These are phyloP conservation scores for Marsdenia floribunda DNA, from an alignment of 257 asterid species.

Conservation along the genomic window DNA sequence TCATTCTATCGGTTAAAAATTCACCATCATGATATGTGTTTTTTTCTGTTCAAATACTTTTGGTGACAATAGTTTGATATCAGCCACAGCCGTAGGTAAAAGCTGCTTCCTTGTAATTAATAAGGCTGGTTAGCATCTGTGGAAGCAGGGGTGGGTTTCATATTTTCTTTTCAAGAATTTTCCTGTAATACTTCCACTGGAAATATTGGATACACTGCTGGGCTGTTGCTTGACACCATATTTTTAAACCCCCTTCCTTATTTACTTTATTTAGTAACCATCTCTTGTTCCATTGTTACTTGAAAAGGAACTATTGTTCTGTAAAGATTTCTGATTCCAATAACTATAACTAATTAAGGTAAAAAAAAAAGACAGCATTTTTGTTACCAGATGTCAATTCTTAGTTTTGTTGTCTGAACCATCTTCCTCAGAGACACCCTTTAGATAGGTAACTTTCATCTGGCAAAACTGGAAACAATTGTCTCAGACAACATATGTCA, in stretches of 20 bases:
- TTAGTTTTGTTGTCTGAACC: no score
- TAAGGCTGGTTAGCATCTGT: neutral
- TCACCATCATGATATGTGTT: neutral
- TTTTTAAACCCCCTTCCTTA: neutral
- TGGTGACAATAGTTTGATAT: neutral
- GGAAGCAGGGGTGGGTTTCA: neutral
- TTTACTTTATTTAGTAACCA: neutral
- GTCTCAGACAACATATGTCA: neutral
- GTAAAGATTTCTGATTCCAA: no score
- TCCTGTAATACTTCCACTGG: neutral
- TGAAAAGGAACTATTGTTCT: neutral
- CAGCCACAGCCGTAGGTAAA: neutral
- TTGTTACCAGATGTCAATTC: no score
- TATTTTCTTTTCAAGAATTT: neutral
- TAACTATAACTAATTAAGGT: no score
- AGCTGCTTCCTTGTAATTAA: neutral
- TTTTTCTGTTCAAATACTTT: neutral
- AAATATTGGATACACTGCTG: neutral
- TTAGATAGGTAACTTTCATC: neutral
- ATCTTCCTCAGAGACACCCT: no score
- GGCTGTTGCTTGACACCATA: no score
- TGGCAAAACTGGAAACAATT: neutral
- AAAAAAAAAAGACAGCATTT: no score
- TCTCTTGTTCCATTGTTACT: neutral
- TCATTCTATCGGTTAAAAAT: neutral